Evolutionary conservation across 2,329 filamentous ascomycete species (phyloP), one percentile per base, ranked within the genome.

Genomic region (Triangularia verruculosa): DNA sequence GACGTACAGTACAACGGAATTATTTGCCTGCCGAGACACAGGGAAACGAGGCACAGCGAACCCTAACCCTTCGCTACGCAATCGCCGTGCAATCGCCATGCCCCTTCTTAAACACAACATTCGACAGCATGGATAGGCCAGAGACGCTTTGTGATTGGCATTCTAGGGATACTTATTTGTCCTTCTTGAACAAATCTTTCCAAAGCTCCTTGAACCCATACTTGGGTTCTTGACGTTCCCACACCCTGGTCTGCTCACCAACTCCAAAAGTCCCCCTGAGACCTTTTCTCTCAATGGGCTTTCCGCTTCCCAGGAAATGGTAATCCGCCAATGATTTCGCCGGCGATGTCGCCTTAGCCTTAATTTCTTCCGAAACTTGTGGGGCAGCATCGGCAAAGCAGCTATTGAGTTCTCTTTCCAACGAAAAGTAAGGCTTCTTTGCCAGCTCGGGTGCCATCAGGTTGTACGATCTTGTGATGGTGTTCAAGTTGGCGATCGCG

Each of bases 171-270:
- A 47, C 17, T 22, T 58, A 24, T 13, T 25, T 20, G 12, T 30
- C 60, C 56, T 34, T 63, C 55, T 53, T 59, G 78, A 78, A 97
- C 11, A 97, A 73, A 76, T 98, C 94, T 70, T 85, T 86, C 93
- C 92, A 97, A 78, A 97, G 91, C 75, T 98, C 87, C 73, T 85
- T 90, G 66, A 97, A 87, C 6, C 95, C 94, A 77, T 97, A 98
- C 61, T 90, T 86, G 61, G 89, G 86, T 62, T 84, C 83, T 65
- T 84, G 84, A 64, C 90, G 90, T 71, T 97, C 93, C 71, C 91
- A 85, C 7, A 97, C 84, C 58, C 82, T 83, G 11, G 82, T 84
- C 15, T 81, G 81, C 55, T 79, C 75, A 13, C 79, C 77, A 56
- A 80, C 78, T 1, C 79, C 80, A 30, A 96, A 81, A 20, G 82